phyloP scores from a whole-genome alignment of 2,329 filamentous ascomycete species.

The Fusarium sp. region DNA sequence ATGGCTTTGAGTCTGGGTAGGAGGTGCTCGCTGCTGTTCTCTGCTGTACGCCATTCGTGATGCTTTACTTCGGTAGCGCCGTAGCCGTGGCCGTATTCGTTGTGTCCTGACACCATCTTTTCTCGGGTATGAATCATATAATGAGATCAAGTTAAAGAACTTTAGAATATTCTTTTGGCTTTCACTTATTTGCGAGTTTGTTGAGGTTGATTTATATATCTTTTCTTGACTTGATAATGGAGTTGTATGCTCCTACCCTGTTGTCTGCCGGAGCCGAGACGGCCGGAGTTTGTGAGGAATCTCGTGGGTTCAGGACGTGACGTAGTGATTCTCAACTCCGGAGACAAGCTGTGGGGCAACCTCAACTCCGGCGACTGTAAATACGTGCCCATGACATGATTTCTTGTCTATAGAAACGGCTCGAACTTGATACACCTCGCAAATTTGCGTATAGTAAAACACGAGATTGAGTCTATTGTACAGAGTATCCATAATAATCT shows the following conservation, averaged over 20 bases:
- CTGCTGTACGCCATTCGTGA: constrained; percentile 57
- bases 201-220: background rate
- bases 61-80: constrained; percentile 46
- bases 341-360: background rate
- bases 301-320: background rate
- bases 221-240: background rate
- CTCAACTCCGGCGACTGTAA: constrained; percentile 10
- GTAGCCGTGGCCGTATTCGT: constrained; percentile 48
- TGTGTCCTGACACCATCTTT: constrained; percentile 44
- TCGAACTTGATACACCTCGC: background rate
- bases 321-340: constrained; percentile 19
- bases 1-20: constrained; percentile 53
- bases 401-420: background rate
- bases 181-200: background rate
- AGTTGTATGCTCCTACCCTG: constrained; percentile 2
- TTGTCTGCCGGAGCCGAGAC: constrained; percentile 12
- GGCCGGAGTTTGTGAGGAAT: background rate
- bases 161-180: background rate
- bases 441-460: background rate
- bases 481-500: background rate
- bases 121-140: background rate
- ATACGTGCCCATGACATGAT: background rate
- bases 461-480: too few species aligned
- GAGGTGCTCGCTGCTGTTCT: constrained; percentile 59
- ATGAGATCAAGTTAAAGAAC: background rate